Base-by-base conservation (phyloP, 2,329 filamentous ascomycete genomes). In the Thermochaetoides dissita region DNA sequence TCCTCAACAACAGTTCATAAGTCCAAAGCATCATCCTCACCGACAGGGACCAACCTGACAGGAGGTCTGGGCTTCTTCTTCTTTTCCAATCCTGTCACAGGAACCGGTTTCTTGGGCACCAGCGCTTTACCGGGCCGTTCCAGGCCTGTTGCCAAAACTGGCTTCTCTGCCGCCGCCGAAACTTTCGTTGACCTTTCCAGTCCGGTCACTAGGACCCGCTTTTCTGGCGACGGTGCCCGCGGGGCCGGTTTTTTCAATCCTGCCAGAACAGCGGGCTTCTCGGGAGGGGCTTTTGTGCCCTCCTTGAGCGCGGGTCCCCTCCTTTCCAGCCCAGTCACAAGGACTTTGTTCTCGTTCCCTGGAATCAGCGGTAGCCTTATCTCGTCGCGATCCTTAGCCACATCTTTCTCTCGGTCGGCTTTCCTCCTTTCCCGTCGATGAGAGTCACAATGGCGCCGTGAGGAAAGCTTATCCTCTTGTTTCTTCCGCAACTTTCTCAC, bases 401-500 rank as follows among this genome's bases (percentile, higher is more conserved):
- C 24, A 10, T 38, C 37, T 2, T 33, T 17, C 28, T 39, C 37
- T 24, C 36, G 37, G 12, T 37, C 33, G 12, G 36, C 35, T 51
- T 32, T 47, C 43, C 34, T 47, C 40, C 42, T 37, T 6, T 30
- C 38, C 31, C 17, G 37, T 12, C 34, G 33, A 8, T n/a, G 42
- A 35, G n/a, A 39, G 11, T 32, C 30, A 42, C 49, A 54, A 24
- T 50, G 49, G 9, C 48, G 45, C 11, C 30, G 30, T 28, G 37
- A 37, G 34, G 11, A 10, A 17, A 17, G 40, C 10, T 29, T 51
- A 45, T 56, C 54, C 44, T 67, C 65, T 7, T 66, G 66, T 44
- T 69, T 63, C 47, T 59, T 66, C 46, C 65, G 65, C 49, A 71
- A 76, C 44, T 58, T 61, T 39, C 66, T 66, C 37, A 78, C 61